Evolutionary conservation across 2,329 filamentous ascomycete genomes (phyloP).

Genomic region (Penicillium janthinellum): DNA sequence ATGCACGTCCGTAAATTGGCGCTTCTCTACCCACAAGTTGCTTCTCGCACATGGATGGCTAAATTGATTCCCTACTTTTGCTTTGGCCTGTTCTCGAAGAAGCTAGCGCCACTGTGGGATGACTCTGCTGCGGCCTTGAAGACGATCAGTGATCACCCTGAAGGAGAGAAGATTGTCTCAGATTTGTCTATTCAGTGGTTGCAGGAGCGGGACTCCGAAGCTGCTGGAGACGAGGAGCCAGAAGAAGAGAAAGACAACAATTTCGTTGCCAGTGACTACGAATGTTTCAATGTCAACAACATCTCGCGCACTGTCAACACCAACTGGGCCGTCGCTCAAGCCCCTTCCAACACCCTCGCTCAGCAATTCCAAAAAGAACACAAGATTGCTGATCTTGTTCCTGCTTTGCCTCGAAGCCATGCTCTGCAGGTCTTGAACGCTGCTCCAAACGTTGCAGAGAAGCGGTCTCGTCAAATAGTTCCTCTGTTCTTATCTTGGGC

Average conservation of each 20-base stretch:
- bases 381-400: slow-evolving; percentile 30
- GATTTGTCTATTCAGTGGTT: slow-evolving; percentile 80
- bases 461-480: slow-evolving; percentile 78
- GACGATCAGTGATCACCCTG: slow-evolving; percentile 68
- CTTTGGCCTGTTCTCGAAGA: slow-evolving; percentile 86
- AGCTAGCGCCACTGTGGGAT: slow-evolving; percentile 83
- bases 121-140: slow-evolving; percentile 76
- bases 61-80: slow-evolving; percentile 77
- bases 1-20: slow-evolving; percentile 84
- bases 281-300: slow-evolving; percentile 73
- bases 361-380: slow-evolving; percentile 67
- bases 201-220: slow-evolving; percentile 34
- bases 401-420: slow-evolving; percentile 66
- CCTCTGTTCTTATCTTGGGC: slow-evolving; percentile 85
- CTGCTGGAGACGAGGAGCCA: slow-evolving; percentile 24
- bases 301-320: slow-evolving; percentile 57
- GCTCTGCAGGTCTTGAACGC: slow-evolving; percentile 76
- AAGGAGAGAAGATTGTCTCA: slow-evolving; percentile 72
- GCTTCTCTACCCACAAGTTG: slow-evolving; percentile 61
- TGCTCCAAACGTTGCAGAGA: slow-evolving; percentile 78
- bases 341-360: slow-evolving; percentile 61
- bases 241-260: slow-evolving; percentile 30
- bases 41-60: slow-evolving; percentile 65
- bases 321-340: slow-evolving; percentile 56
- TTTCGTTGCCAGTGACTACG: slow-evolving; percentile 60